Evolutionary conservation across 192 early-diverging fungal species (phyloP).

Genomic region (Chytriomyces sp.): DNA sequence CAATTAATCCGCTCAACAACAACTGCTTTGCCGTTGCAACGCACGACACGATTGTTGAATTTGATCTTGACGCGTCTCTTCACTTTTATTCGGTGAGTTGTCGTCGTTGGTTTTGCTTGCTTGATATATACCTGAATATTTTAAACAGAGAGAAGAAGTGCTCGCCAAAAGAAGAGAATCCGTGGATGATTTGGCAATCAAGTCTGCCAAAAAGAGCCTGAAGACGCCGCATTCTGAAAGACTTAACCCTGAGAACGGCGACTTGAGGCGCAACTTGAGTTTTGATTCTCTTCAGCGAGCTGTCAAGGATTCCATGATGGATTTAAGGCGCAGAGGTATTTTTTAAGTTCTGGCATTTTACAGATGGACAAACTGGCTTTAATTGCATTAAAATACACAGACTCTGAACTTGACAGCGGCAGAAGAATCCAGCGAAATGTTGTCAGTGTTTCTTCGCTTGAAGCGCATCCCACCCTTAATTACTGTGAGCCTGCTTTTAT

Average conservation of each 20-base stretch:
- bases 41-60: conserved; percentile 68
- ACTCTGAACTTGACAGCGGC: conserved; percentile 34
- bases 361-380: conserved; percentile 11
- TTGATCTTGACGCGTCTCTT: conserved; percentile 64
- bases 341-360: conserved; percentile 33
- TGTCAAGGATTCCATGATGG: conserved; percentile 54
- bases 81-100: conserved; percentile 47
- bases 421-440: conserved; percentile 38
- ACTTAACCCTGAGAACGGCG: conserved; percentile 20
- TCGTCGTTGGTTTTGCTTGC: neutral
- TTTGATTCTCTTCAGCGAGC: conserved; percentile 68
- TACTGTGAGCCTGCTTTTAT: conserved; percentile 46
- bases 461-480: conserved; percentile 56
- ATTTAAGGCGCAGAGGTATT: conserved; percentile 30
- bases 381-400: conserved; percentile 10
- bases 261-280: conserved; percentile 54
- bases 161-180: conserved; percentile 34
- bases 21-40: conserved; percentile 71
- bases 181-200: conserved; percentile 44
- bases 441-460: conserved; percentile 45
- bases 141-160: conserved; percentile 21
- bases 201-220: conserved; percentile 27
- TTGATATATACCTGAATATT: neutral
- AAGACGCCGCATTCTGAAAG: neutral
- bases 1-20: conserved; percentile 54